phyloP scores from a whole-genome alignment of 1,284 basidiomycete species.

The Leccinum subspadiceum region DNA sequence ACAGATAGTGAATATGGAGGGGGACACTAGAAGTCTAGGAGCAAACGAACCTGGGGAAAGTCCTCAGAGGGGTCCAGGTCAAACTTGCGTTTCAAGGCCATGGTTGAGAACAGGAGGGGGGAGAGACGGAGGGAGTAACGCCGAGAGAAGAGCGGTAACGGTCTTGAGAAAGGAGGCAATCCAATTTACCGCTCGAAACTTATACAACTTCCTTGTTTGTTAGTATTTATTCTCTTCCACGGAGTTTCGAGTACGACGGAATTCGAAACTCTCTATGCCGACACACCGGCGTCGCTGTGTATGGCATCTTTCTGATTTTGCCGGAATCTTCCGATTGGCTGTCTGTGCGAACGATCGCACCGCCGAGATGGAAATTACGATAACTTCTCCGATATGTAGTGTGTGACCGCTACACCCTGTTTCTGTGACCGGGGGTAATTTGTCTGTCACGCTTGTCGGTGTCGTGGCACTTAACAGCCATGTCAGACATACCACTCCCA shows the following conservation, averaged over 20 bases:
- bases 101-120: conserved; percentile 33
- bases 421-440: conserved; percentile 16
- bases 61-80: conserved; percentile 56
- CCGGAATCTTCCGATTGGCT: conserved; percentile 32
- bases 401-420: background rate
- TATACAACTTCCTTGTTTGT: conserved; percentile 29
- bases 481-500: conserved; percentile 30
- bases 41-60: conserved; percentile 42
- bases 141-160: conserved; percentile 11
- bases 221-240: conserved; percentile 27
- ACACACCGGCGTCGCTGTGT: conserved; percentile 10
- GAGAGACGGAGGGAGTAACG: conserved; percentile 18
- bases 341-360: conserved; percentile 1
- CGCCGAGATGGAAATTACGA: conserved; percentile 11
- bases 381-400: conserved; percentile 12
- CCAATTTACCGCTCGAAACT: conserved; percentile 30
- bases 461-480: conserved; percentile 25
- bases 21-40: conserved; percentile 7
- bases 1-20: conserved; percentile 20
- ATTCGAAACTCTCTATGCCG: conserved; percentile 21
- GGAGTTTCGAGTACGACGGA: conserved; percentile 21
- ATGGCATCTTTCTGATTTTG: conserved; percentile 3
- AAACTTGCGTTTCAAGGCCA: conserved; percentile 75
- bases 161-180: conserved; percentile 28
- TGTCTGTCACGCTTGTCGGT: conserved; percentile 18